phyloP scores from a whole-genome alignment of 2,329 filamentous ascomycete genomes.

The Canariomyces notabilis region DNA sequence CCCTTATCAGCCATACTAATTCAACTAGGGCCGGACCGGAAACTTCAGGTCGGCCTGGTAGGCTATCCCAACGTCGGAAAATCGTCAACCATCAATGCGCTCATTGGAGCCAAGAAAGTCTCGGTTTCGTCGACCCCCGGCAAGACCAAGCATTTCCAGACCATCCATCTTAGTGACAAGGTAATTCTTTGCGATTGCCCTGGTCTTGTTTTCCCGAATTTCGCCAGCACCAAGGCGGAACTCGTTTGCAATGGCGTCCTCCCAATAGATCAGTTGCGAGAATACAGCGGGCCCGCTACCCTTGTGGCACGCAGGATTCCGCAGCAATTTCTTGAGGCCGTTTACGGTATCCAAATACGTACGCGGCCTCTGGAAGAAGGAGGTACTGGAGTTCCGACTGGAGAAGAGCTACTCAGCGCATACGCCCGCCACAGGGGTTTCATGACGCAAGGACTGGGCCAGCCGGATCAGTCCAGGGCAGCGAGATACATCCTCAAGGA shows the following conservation, averaged over 20 bases:
- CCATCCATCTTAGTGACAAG: slow-evolving; percentile 83
- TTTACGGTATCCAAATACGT: slow-evolving; percentile 88
- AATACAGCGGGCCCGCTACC: slow-evolving; percentile 80
- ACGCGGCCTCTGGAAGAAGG: slow-evolving; percentile 83
- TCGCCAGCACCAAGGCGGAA: slow-evolving; percentile 92
- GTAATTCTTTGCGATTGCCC: slow-evolving; percentile 96
- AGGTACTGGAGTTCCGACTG: slow-evolving; percentile 79
- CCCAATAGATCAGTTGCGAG: slow-evolving; percentile 92
- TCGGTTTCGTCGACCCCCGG: slow-evolving; percentile 95
- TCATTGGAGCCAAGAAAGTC: slow-evolving; percentile 98
- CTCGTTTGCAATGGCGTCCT: slow-evolving; percentile 92
- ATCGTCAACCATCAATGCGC: slow-evolving; percentile 96
- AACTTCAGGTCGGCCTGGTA: slow-evolving; percentile 86
- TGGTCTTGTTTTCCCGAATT: slow-evolving; percentile 97
- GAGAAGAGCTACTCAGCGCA: slow-evolving; percentile 75
- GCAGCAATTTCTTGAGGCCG: slow-evolving; percentile 79
- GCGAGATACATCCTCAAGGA: slow-evolving; percentile 90
- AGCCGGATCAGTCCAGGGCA: slow-evolving; percentile 89
- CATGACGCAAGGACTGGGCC: slow-evolving; percentile 79
- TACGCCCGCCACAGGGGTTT: slow-evolving; percentile 90
- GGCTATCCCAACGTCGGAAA: slow-evolving; percentile 99
- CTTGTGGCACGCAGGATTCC: slow-evolving; percentile 84
- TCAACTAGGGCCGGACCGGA: slow-evolving; percentile 46
- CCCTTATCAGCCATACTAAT: not conserved
- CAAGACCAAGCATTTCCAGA: slow-evolving; percentile 99